Conservation (phyloP, 495 filamentous ascomycete genomes). For the Penicillium soppii region DNA sequence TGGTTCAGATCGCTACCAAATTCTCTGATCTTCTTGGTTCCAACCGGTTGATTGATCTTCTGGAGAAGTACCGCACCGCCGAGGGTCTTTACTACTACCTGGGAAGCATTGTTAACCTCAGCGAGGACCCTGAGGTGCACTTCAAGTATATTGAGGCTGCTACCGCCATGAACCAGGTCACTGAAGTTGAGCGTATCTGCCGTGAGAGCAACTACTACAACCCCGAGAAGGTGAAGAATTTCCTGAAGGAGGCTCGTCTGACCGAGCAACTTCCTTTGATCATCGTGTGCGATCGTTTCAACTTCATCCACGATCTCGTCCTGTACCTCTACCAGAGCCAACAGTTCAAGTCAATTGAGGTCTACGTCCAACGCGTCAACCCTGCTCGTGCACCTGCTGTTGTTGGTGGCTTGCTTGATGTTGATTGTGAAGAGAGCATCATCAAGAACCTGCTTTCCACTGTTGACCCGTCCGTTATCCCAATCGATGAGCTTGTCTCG, state of each 20-base stretch:
- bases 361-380: slow-evolving; percentile 99
- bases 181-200: slow-evolving; percentile 95
- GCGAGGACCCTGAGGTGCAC: slow-evolving; percentile 89
- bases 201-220: slow-evolving; percentile 94
- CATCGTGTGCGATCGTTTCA: slow-evolving; percentile 98
- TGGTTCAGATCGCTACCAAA: slow-evolving; percentile 93
- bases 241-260: slow-evolving; percentile 93
- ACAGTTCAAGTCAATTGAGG: slow-evolving; percentile 98
- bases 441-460: slow-evolving; percentile 92
- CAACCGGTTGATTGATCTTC: slow-evolving; percentile 80
- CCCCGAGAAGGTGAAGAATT: slow-evolving; percentile 98
- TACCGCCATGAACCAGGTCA: slow-evolving; percentile 84
- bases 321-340: slow-evolving; percentile 98
- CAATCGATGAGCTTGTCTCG: slow-evolving; percentile 91
- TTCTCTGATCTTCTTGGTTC: slow-evolving; percentile 97
- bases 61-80: slow-evolving; percentile 95
- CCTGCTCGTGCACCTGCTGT: slow-evolving; percentile 91
- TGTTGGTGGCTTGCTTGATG: slow-evolving; percentile 91
- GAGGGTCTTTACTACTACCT: slow-evolving; percentile 99
- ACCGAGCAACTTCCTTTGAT: slow-evolving; percentile 94
- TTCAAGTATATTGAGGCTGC: slow-evolving; percentile 99
- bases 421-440: slow-evolving; percentile 94
- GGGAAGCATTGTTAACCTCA: slow-evolving; percentile 95
- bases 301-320: slow-evolving; percentile 96
- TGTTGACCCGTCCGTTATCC: slow-evolving; percentile 80